These are phyloP conservation scores for Limonium bicolor DNA, from an alignment of 148 eudicot genomes.

Conservation along the genomic window DNA sequence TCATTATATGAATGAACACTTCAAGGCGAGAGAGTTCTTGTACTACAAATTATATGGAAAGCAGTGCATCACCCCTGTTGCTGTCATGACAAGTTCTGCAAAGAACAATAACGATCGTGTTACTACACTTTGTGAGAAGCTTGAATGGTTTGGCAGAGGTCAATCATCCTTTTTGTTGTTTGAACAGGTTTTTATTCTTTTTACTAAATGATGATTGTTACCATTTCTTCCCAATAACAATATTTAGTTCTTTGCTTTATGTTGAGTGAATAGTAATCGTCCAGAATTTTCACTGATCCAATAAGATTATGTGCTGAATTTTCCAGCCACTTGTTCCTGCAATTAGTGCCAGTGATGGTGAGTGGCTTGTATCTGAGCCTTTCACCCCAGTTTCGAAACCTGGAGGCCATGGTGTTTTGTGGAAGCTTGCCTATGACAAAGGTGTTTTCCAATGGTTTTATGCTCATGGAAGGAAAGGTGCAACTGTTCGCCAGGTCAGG, in stretches of 20 bases:
- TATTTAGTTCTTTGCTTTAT: too few relatives aligned
- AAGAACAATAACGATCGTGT: conserved; percentile 76
- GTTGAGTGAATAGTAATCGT: too few relatives aligned
- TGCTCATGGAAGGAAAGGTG: conserved; percentile 72
- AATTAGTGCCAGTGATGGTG: conserved; percentile 76
- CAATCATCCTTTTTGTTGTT: conserved; percentile 64
- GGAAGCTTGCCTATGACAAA: conserved; percentile 89
- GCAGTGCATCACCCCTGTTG: conserved; percentile 93
- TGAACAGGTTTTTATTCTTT: conserved; percentile 74
- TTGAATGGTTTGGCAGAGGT: conserved; percentile 92
- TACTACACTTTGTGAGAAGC: conserved; percentile 66
- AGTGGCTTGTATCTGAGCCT: conserved; percentile 69
- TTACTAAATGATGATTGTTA: conserved; percentile 11
- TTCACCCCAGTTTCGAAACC: conserved; percentile 86
- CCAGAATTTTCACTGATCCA: too few relatives aligned
- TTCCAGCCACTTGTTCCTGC: conserved; percentile 98
- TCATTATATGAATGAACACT: conserved; percentile 8
- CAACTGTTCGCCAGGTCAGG: conserved; percentile 98
- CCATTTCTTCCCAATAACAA: too few relatives aligned
- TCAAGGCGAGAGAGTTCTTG: conserved; percentile 87
- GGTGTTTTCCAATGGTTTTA: conserved; percentile 90
- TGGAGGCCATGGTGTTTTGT: conserved; percentile 97
- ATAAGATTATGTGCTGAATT: too few relatives aligned
- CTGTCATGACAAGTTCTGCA: conserved; percentile 96
- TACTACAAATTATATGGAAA: conserved; percentile 78